phyloP scores from a whole-genome alignment of 768 basidiomycete species.

The Rhizopogon salebrosus region DNA sequence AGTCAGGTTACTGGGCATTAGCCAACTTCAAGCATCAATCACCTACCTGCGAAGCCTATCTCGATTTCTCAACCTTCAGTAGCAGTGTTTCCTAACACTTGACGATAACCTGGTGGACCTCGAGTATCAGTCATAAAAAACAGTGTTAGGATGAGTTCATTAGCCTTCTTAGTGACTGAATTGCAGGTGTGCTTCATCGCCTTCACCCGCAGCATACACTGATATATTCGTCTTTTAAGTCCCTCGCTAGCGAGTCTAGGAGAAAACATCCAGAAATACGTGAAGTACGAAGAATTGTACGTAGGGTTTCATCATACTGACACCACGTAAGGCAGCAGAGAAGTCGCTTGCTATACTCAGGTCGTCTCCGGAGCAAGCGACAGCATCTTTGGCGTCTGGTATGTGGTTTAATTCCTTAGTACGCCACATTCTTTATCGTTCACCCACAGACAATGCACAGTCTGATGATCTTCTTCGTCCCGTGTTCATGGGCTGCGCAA shows the following conservation, averaged over 20 bases:
- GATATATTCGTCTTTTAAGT: conserved; percentile 37
- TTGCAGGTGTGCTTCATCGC: conserved; percentile 47
- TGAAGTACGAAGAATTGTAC: conserved; percentile 48
- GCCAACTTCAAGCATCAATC: too few species aligned
- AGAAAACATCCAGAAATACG: conserved; percentile 90
- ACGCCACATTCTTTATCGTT: conserved; percentile 4
- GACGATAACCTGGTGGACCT: not conserved
- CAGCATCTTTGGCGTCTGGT: conserved; percentile 70
- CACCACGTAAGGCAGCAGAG: conserved; percentile 63
- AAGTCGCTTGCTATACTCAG: conserved; percentile 78
- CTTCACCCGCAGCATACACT: conserved; percentile 4
- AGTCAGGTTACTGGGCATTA: too few species aligned
- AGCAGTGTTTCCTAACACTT: too few species aligned
- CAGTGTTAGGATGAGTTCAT: conserved; percentile 47
- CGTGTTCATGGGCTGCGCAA: conserved; percentile 91
- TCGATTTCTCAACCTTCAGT: too few species aligned
- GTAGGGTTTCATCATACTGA: conserved; percentile 13
- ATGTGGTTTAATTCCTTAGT: conserved; percentile 17
- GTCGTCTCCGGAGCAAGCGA: conserved; percentile 79
- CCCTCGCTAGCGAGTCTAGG: conserved; percentile 82
- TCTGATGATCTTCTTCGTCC: conserved; percentile 80
- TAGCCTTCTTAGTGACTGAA: conserved; percentile 69
- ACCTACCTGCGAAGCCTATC: too few species aligned
- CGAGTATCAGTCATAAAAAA: not conserved
- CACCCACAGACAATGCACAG: conserved; percentile 61